Evolutionary conservation across 768 basidiomycete genomes (phyloP), one percentile per base, ranked within the genome.

Genomic region (Lactarius sp.): DNA sequence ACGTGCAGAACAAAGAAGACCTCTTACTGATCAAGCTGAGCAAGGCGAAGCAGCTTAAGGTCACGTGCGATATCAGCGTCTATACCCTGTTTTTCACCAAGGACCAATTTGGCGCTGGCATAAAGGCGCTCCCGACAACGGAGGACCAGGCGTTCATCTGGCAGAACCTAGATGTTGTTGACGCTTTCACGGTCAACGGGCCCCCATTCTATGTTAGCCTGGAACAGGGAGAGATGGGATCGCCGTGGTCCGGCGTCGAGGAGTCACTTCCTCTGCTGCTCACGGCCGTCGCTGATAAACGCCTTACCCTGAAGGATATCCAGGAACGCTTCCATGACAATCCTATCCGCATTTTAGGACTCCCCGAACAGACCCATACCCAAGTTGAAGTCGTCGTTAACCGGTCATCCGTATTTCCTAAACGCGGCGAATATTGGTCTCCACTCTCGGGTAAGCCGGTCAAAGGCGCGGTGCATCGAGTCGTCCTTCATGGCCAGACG

Each of bases 51-150:
- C 80, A 90, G 13, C 83, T 98, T 69, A 90, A 92, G 70, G 96
- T 98, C 55, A 98, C 96, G 3, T 98, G 96, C 74, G 97, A 99
- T 69, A 92, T 97, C 37, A 87, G 94, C 14, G 82, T 98, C 55
- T 98, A 90, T 75, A 83, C 92, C 18, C 77, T 99, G 58, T 98
- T 97, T 83, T 95, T 92, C 78, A 84, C 83, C 2, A 80, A 77
- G 51, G 88, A 88, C 59, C 81, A 91, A 64, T 95, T 85, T 78
- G 86, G 88, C 1, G 18, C 47, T 4, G 20, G 52, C 12, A 77
- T 75, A 1, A 79, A 85, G 20, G 77, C 78, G 68, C 81, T 97
- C 44, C 95, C 94, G 3, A 80, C 88, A 0, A 70, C 74, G 2
- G 83, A 85, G 57, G 92, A 95, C 68, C 94, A 97, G 73, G 80